Evolutionary conservation across 2,329 filamentous ascomycete species (phyloP).

Genomic region (Sporothrix pseudoabietina): DNA sequence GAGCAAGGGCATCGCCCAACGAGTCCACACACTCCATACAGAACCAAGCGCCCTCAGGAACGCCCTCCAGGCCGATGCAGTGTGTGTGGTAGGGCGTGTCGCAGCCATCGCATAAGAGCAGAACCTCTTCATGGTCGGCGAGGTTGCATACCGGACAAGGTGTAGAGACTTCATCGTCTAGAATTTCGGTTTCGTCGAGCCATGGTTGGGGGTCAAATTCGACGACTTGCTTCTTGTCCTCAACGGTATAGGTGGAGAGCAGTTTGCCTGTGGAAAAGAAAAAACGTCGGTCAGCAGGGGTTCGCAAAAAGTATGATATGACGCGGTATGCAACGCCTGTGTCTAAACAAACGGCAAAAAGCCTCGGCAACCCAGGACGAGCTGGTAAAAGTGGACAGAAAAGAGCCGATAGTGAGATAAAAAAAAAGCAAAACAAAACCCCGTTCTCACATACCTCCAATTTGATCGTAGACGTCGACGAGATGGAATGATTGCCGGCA

Average conservation of each 20-base stretch:
- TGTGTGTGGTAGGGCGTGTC: conserved; percentile 88
- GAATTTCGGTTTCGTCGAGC: conserved; percentile 73
- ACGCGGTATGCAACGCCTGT: neutral
- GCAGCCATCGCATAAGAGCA: conserved; percentile 90
- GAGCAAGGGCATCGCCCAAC: conserved; percentile 46
- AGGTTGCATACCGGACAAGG: conserved; percentile 85
- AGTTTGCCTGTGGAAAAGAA: conserved; percentile 50
- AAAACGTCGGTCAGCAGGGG: conserved; percentile 34
- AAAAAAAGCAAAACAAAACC: neutral
- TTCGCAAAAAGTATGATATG: neutral
- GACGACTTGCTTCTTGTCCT: conserved; percentile 85
- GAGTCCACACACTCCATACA: conserved; percentile 77
- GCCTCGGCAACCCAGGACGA: neutral
- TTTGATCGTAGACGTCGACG: conserved; percentile 77
- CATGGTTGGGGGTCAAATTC: conserved; percentile 80
- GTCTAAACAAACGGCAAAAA: neutral
- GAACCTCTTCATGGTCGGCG: conserved; percentile 76
- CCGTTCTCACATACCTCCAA: conserved; percentile 64
- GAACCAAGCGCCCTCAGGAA: conserved; percentile 83
- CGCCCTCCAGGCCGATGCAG: conserved; percentile 78
- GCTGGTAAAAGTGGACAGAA: neutral
- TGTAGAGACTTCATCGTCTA: conserved; percentile 69
- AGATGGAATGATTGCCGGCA: conserved; percentile 89
- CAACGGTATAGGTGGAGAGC: conserved; percentile 64
- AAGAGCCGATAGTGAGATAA: neutral